Base-by-base conservation (phyloP, 1,139 yeast genomes). In the Yamadazyma blattariae region DNA sequence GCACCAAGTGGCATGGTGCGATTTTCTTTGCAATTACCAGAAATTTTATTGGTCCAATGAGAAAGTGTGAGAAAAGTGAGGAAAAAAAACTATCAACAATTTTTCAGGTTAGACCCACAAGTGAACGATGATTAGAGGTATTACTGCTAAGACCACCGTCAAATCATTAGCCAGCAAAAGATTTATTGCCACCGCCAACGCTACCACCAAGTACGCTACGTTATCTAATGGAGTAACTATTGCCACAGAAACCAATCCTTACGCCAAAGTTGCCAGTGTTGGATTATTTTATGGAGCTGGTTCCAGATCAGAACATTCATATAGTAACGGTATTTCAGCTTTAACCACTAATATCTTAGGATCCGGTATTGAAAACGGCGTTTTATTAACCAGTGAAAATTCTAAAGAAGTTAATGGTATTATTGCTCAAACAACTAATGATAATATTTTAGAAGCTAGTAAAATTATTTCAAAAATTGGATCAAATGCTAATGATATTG, bases 281-380 rank as follows among this genome's bases (percentile, higher is more conserved):
- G 92, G 92, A 59, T 61, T 83, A 38, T 84, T 73, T 60, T 66
- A 73, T 54, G 83, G 82, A 45, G 85, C 88, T 36, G 95, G 95
- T 57, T 79, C 90, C 36, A 72, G 89, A 59, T 63, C 84, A 35
- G 95, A 84, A 64, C 84, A 81, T 63, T 73, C 85, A 35, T 82
- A 78, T 74, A 80, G 79, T 67, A 83, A 84, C 50, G 95, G 95
- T 75, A 76, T 82, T 38, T 74, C 90, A 37, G 77, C 84, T 43
- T 66, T 84, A 52, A 68, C 81, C 48, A 64, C 83, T 58, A 65
- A 71, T 46, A 59, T 74, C 26, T 68, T 82, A 56, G 61, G 66
- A 30, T 46, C 59, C 23, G 61, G 67, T 23, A 58, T 64, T 16
- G 55, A 64, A 41, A 53, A 63, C 36, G 83, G 83, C 38, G 66